A percentile compares a stretch with the other conserved stretches of the same genome.
Conservation (phyloP, 768 basidiomycete genomes). For the Boletus subcaerulescens region DNA sequence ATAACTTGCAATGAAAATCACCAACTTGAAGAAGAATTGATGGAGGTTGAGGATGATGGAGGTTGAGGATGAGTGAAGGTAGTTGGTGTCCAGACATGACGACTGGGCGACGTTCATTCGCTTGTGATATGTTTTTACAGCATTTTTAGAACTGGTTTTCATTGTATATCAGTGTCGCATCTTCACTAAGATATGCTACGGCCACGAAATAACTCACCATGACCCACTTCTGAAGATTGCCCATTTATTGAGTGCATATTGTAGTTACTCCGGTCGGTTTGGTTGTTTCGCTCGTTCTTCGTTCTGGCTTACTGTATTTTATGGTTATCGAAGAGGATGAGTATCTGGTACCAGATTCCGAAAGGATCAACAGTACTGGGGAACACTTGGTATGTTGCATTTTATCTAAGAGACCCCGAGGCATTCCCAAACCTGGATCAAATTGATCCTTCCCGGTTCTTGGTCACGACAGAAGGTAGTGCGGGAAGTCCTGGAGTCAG, state of each 20-base stretch:
- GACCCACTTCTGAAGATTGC: constrained; percentile 7
- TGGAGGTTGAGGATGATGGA: too few relatives aligned
- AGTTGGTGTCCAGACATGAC: neutral
- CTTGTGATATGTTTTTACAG: neutral
- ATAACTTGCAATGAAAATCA: too few relatives aligned
- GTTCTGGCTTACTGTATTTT: too few relatives aligned
- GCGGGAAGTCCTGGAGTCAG: neutral
- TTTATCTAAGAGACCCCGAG: constrained; percentile 9
- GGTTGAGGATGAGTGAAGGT: too few relatives aligned
- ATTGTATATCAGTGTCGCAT: neutral
- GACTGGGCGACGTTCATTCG: constrained; percentile 2
- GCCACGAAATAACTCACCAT: constrained; percentile 1
- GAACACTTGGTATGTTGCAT: neutral
- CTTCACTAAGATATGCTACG: constrained; percentile 4
- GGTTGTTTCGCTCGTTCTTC: neutral
- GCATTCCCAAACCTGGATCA: constrained; percentile 18
- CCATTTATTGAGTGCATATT: constrained; percentile 15
- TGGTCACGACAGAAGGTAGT: neutral
- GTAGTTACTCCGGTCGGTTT: constrained; percentile 11
- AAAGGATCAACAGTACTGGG: neutral
- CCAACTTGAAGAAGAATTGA: too few relatives aligned
- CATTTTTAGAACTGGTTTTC: neutral
- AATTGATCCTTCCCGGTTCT: constrained; percentile 21
- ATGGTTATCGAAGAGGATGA: constrained; percentile 34
- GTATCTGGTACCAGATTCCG: constrained; percentile 18